phyloP scores from a whole-genome alignment of 2,329 filamentous ascomycete species.

The Exophiala viscosa region DNA sequence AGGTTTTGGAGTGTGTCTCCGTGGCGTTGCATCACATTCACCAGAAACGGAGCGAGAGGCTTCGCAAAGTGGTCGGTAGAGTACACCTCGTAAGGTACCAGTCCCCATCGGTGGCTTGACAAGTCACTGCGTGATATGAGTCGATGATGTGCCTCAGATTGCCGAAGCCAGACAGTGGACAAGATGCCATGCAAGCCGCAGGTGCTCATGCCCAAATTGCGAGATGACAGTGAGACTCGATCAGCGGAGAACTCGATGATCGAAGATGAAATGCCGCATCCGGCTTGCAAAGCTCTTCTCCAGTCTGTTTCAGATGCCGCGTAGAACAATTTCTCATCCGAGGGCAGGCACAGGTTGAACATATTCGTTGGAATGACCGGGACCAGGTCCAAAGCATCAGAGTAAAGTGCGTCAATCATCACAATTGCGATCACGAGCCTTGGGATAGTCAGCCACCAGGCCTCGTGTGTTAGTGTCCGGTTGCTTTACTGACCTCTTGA shows the following conservation, averaged over 20 bases:
- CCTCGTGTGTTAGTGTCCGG: background rate
- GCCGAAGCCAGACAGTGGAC: background rate
- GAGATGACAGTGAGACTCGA: background rate
- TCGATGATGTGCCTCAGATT: background rate
- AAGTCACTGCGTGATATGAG: constrained; percentile 1
- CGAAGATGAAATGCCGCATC: background rate
- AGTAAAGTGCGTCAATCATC: background rate
- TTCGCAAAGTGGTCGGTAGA: background rate
- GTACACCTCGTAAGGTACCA: background rate
- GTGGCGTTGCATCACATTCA: background rate
- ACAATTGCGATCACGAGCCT: background rate
- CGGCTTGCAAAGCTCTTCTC: background rate
- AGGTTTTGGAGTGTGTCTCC: background rate
- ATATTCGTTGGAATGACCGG: background rate
- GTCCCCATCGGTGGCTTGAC: background rate
- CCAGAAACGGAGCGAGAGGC: background rate
- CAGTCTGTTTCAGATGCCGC: background rate
- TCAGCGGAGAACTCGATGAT: background rate
- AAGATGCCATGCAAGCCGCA: background rate
- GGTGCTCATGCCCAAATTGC: background rate
- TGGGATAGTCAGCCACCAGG: background rate
- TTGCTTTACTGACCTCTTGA: background rate
- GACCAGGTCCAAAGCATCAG: background rate
- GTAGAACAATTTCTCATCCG: background rate
- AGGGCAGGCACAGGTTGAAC: background rate